These are phyloP conservation scores for Fusarium pseudoanthophilum DNA, from an alignment of 2,329 filamentous ascomycete genomes.

Conservation along the genomic window DNA sequence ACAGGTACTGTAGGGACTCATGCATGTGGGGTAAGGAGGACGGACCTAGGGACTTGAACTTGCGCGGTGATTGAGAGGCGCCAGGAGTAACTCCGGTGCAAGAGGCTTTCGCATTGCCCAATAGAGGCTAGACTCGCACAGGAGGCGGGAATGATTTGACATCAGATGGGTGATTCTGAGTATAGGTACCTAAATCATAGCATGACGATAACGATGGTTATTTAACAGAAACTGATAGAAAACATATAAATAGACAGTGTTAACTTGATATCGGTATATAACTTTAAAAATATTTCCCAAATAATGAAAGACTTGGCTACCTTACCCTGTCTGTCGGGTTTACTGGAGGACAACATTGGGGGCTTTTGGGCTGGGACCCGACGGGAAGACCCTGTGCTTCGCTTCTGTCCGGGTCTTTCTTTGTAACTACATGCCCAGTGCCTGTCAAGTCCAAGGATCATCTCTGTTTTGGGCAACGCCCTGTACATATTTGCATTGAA, in stretches of 20 bases:
- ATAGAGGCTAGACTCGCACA: not conserved
- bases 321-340: not conserved
- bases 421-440: not conserved
- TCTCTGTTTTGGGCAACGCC: not conserved
- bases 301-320: not conserved
- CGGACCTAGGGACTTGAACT: not conserved
- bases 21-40: conserved; percentile 7
- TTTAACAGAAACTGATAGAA: not conserved
- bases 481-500: not conserved
- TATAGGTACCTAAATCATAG: no score
- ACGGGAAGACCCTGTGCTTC: conserved; percentile 12
- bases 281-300: not conserved
- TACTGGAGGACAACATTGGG: not conserved
- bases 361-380: not conserved
- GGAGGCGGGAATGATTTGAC: not conserved
- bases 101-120: not conserved
- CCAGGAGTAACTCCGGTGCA: conserved; percentile 18
- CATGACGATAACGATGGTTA: not conserved
- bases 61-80: not conserved
- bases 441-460: conserved; percentile 3
- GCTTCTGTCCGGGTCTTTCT: conserved; percentile 1
- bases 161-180: not conserved
- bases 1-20: not conserved
- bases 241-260: no score
- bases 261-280: not conserved